Conservation (phyloP, 306 rosid genomes). For the Prunus padus region DNA sequence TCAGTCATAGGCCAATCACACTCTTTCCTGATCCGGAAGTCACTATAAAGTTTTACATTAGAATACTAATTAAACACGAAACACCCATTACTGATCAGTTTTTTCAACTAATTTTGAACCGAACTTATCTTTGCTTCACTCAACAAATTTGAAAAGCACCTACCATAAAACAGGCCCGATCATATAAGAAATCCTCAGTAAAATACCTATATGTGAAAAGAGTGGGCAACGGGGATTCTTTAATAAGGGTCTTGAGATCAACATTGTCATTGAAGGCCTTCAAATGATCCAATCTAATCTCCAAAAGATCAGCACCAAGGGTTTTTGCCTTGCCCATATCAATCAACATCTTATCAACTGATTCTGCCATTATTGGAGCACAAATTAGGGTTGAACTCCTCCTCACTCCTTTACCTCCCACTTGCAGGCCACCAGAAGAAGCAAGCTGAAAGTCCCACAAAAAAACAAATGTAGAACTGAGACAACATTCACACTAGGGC, state of each 20-base stretch:
- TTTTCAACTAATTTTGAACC: not conserved
- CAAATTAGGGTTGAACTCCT: constrained; percentile 55
- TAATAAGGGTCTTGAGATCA: constrained; percentile 46
- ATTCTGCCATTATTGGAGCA: constrained; percentile 57
- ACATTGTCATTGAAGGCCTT: constrained; percentile 42
- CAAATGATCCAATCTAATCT: constrained; percentile 64
- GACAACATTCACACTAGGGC: not conserved
- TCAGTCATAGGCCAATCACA: not conserved
- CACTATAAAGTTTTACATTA: not conserved
- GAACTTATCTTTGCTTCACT: not conserved
- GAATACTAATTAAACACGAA: not conserved
- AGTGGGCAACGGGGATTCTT: constrained; percentile 48
- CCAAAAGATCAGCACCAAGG: constrained; percentile 64
- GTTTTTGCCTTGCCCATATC: constrained; percentile 42
- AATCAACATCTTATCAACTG: constrained; percentile 45
- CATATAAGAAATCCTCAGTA: not conserved
- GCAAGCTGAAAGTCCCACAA: constrained; percentile 35
- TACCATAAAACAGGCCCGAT: not conserved
- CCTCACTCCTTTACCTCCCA: constrained; percentile 28
- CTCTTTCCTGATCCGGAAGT: not conserved
- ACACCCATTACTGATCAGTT: not conserved
- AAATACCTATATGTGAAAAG: constrained; percentile 61
- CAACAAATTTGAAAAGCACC: not conserved
- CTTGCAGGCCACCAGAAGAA: constrained; percentile 25
- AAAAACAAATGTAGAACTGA: not conserved